Evolutionary conservation across 805 yeast genomes (phyloP).

Genomic region (Kodamaea jinghongensis): DNA sequence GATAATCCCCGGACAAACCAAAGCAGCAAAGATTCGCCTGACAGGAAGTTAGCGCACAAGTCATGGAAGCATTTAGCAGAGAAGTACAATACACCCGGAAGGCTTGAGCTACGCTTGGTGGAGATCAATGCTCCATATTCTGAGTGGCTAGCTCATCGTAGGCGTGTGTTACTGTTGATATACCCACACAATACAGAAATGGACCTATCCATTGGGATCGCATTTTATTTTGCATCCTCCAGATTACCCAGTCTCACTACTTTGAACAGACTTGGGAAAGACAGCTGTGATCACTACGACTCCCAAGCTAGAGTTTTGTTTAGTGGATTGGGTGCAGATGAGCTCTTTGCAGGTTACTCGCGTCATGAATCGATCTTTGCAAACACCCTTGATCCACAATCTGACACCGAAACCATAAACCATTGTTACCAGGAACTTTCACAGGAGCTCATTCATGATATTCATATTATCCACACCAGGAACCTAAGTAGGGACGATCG

Average conservation of each 20-base stretch:
- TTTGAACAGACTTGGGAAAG: background rate
- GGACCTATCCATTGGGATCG: constrained; percentile 94
- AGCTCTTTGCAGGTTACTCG: constrained; percentile 92
- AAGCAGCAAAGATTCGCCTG: constrained; percentile 72
- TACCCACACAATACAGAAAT: constrained; percentile 86
- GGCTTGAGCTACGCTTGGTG: constrained; percentile 47
- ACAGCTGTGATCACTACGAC: constrained; percentile 26
- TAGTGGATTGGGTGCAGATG: constrained; percentile 97
- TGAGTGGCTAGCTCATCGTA: constrained; percentile 52
- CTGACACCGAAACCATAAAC: constrained; percentile 17
- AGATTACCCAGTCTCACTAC: constrained; percentile 3
- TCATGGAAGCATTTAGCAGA: constrained; percentile 54
- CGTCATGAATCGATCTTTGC: constrained; percentile 63
- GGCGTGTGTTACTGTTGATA: constrained; percentile 62
- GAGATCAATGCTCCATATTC: constrained; percentile 74
- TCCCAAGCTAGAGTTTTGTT: constrained; percentile 68
- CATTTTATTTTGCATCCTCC: constrained; percentile 77
- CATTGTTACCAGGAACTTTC: constrained; percentile 42
- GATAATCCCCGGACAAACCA: constrained; percentile 78
- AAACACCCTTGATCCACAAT: constrained; percentile 15
- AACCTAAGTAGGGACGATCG: constrained; percentile 92
- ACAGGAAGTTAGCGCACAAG: constrained; percentile 67
- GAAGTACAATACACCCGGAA: constrained; percentile 33
- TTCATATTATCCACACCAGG: constrained; percentile 69
- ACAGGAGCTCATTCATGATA: constrained; percentile 65